A percentile compares a stretch with the other conserved stretches of the same genome.
These are phyloP conservation scores for Leptodontidium sp. DNA, from an alignment of 2,329 filamentous ascomycete species.

Conservation along the genomic window DNA sequence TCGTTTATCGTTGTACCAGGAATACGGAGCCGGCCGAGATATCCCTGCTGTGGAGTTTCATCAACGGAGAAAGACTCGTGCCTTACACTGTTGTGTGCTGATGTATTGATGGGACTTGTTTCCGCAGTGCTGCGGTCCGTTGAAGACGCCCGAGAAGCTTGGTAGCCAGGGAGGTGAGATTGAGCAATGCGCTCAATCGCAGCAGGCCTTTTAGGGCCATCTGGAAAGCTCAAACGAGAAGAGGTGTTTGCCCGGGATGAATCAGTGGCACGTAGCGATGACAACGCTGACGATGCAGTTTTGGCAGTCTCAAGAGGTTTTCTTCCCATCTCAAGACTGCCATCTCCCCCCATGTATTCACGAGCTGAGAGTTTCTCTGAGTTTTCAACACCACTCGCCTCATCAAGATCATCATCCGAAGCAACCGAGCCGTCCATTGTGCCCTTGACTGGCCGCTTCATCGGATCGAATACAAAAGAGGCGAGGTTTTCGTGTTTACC, in stretches of 20 bases:
- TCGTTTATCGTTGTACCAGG: conserved; percentile 65
- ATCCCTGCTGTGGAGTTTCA: conserved; percentile 48
- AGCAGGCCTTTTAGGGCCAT: conserved; percentile 46
- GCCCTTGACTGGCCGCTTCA: conserved; percentile 22
- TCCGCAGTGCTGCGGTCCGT: conserved; percentile 64
- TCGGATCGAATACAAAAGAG: conserved; percentile 35
- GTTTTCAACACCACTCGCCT: conserved; percentile 18
- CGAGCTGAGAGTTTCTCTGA: conserved; percentile 3
- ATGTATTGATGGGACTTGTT: conserved; percentile 64
- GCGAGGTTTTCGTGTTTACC: conserved; percentile 29
- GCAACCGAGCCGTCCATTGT: conserved; percentile 38
- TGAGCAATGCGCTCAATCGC: conserved; percentile 51
- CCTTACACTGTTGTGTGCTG: conserved; percentile 64
- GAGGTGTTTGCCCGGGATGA: conserved; percentile 44
- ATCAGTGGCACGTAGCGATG: conserved; percentile 44
- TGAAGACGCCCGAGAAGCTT: conserved; percentile 64
- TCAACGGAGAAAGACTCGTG: conserved; percentile 64
- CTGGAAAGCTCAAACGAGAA: conserved; percentile 41
- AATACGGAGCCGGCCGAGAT: conserved; percentile 58
- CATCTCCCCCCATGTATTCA: conserved; percentile 39
- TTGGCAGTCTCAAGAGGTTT: conserved; percentile 45
- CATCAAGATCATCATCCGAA: conserved; percentile 33
- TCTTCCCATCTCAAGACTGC: conserved; percentile 40
- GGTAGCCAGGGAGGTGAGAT: conserved; percentile 55
- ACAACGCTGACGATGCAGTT: conserved; percentile 42